Conservation (phyloP, 169 alveolate genomes). For the Eimeria maxima region DNA sequence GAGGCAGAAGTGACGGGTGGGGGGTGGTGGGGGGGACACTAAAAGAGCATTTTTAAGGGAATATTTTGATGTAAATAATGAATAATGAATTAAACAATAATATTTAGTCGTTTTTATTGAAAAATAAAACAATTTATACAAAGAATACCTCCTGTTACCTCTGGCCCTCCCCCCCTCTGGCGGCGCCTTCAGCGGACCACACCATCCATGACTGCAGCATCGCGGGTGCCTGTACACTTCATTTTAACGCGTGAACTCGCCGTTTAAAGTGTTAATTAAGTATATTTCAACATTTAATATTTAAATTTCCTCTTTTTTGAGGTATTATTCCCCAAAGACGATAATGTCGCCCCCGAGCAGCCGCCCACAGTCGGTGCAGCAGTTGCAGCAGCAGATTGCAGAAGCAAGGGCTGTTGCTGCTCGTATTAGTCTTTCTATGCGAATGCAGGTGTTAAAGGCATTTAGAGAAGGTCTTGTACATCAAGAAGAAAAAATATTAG, state of each 20-base stretch:
- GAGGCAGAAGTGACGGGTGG: no score
- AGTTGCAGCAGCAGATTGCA: neutral
- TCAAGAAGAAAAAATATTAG: neutral
- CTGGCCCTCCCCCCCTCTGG: no score
- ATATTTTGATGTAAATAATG: no score
- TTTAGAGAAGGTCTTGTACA: constrained; percentile 10
- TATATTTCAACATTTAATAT: neutral
- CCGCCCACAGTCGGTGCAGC: neutral
- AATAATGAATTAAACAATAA: no score
- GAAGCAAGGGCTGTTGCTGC: neutral
- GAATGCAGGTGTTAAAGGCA: neutral
- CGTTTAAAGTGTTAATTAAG: neutral
- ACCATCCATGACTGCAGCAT: no score
- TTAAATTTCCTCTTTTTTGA: neutral
- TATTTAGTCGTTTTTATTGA: no score
- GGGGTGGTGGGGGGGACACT: no score
- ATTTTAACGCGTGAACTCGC: neutral
- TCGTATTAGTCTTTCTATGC: neutral
- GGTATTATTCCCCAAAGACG: neutral
- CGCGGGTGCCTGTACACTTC: neutral
- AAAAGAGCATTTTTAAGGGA: no score
- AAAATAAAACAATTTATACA: no score
- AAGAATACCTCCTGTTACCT: no score
- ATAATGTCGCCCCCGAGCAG: neutral
- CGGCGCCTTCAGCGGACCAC: neutral